Conservation (phyloP, 2,329 filamentous ascomycete species). For the Trichoderma sp. region DNA sequence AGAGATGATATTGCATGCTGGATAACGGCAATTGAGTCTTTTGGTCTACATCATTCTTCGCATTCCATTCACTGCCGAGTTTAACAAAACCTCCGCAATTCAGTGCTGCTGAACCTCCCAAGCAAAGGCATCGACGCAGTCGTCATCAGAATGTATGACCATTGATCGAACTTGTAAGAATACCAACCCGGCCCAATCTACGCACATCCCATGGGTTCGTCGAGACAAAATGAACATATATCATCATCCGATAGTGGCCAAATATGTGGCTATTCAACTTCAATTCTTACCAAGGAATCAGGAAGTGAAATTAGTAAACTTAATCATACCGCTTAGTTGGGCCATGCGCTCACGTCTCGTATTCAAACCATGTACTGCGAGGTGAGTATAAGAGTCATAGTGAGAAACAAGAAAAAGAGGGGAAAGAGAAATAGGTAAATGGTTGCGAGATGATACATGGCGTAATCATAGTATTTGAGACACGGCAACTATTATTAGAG, state of each 20-base stretch:
- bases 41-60: neutral
- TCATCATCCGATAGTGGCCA: neutral
- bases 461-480: neutral
- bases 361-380: neutral
- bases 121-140: neutral
- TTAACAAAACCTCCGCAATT: accelerated
- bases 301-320: neutral
- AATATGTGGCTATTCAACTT: accelerated
- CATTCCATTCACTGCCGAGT: accelerated
- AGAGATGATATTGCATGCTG: neutral
- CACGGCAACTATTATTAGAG: neutral
- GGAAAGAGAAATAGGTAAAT: neutral
- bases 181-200: neutral
- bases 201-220: neutral
- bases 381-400: neutral
- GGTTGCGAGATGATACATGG: neutral
- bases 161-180: neutral
- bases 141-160: neutral
- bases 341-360: neutral
- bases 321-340: neutral
- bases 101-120: accelerated
- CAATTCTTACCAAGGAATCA: neutral
- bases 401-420: neutral
- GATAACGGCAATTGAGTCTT: neutral
- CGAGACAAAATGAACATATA: neutral